A percentile compares a stretch with the other conserved stretches of the same genome.
phyloP scores from a whole-genome alignment of 495 filamentous ascomycete species.

The Penicillium lagena region DNA sequence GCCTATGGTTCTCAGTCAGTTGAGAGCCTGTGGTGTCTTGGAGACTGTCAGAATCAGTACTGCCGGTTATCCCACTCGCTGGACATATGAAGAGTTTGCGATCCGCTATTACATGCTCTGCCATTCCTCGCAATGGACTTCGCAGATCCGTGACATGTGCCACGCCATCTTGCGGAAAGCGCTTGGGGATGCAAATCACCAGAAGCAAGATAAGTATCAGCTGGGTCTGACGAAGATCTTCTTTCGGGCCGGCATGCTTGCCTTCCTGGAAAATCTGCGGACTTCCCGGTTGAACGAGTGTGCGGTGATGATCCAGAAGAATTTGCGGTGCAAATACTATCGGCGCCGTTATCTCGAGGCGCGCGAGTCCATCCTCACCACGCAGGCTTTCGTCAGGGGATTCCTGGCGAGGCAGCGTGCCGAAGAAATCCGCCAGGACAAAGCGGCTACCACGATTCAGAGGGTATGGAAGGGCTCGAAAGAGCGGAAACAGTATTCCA shows the following conservation, averaged over 20 bases:
- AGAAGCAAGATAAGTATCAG: constrained; percentile 92
- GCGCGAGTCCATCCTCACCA: constrained; percentile 67
- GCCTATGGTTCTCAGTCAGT: constrained; percentile 96
- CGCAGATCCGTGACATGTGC: constrained; percentile 89
- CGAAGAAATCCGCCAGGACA: constrained; percentile 72
- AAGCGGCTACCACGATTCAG: constrained; percentile 90
- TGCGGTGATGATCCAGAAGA: constrained; percentile 99
- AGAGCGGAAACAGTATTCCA: constrained; percentile 69
- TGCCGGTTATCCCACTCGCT: constrained; percentile 94
- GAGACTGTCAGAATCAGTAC: constrained; percentile 98
- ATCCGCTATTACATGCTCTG: constrained; percentile 98
- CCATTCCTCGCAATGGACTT: constrained; percentile 83
- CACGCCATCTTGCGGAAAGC: constrained; percentile 85
- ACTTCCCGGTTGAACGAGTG: constrained; percentile 87
- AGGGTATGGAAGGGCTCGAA: constrained; percentile 89
- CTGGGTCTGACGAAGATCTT: constrained; percentile 97
- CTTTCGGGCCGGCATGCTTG: constrained; percentile 98
- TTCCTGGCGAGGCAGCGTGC: constrained; percentile 70
- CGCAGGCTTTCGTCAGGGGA: constrained; percentile 71
- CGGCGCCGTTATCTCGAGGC: constrained; percentile 87
- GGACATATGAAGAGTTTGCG: constrained; percentile 99
- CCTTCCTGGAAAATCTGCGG: constrained; percentile 89
- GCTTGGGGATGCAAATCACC: constrained; percentile 70
- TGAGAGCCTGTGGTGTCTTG: constrained; percentile 96
- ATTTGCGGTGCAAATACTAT: constrained; percentile 90